These are phyloP conservation scores for Sanghuangporus baumii DNA, from an alignment of 1,284 basidiomycete species.

Conservation along the genomic window DNA sequence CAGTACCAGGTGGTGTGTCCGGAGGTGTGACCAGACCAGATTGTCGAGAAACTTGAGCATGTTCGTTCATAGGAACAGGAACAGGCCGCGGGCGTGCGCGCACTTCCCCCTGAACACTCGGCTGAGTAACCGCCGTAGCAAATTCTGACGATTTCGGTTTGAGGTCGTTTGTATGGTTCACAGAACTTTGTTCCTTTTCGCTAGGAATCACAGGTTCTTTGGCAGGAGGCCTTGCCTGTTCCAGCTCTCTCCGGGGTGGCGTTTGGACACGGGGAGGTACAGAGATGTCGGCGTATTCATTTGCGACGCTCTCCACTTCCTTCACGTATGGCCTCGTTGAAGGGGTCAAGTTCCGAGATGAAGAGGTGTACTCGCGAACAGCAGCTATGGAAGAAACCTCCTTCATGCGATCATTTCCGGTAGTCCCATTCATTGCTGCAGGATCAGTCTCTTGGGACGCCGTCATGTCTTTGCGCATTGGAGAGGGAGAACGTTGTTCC, in stretches of 20 bases:
- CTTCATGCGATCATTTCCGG: not conserved
- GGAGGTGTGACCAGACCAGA: slow-evolving; percentile 14
- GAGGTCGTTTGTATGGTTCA: too few species aligned
- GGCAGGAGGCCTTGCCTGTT: not conserved
- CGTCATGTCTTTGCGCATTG: not conserved
- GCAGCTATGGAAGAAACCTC: not conserved
- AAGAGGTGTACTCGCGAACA: too few species aligned
- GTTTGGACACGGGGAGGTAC: not conserved
- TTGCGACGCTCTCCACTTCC: not conserved
- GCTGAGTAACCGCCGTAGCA: not conserved
- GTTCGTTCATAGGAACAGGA: not conserved
- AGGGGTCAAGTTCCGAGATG: too few species aligned
- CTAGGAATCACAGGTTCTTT: too few species aligned
- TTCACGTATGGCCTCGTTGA: not conserved
- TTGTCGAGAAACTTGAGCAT: not conserved
- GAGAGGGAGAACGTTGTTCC: not conserved
- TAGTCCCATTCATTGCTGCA: not conserved
- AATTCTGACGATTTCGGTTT: too few species aligned
- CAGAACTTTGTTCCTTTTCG: too few species aligned
- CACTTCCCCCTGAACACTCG: not conserved
- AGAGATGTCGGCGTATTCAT: not conserved
- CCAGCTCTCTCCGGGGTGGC: not conserved
- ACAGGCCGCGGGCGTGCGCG: not conserved
- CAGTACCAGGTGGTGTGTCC: slow-evolving; percentile 9
- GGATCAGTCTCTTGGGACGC: not conserved